phyloP scores from a whole-genome alignment of 129 eudicot genomes.

The Calendula officinalis region DNA sequence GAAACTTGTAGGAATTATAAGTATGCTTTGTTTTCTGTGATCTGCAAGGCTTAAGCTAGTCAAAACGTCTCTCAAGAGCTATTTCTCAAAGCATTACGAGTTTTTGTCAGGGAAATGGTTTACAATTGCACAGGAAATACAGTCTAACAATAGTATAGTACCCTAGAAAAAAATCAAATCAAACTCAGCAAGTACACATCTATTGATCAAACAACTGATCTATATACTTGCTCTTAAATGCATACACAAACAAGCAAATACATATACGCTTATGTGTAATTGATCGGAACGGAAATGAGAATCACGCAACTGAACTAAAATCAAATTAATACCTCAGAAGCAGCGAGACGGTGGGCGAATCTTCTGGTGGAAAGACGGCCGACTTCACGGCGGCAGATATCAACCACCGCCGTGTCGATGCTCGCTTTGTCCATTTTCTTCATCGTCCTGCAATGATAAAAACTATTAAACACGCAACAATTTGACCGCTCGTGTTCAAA shows the following conservation, averaged over 20 bases:
- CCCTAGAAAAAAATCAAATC: too few relatives aligned
- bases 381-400: conserved; percentile 77
- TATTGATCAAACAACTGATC: not conserved
- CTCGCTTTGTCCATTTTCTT: conserved; percentile 43
- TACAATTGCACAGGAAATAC: conserved; percentile 9
- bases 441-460: conserved; percentile 21
- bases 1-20: conserved; percentile 6
- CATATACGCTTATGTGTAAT: not conserved
- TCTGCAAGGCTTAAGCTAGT: conserved; percentile 3
- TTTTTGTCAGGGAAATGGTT: not conserved
- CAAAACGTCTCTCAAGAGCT: not conserved
- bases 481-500: not conserved
- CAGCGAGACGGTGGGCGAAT: conserved; percentile 69
- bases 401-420: conserved; percentile 50
- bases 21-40: not conserved
- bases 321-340: conserved; percentile 54
- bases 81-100: not conserved
- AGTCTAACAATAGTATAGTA: too few relatives aligned
- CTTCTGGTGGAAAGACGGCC: conserved; percentile 63
- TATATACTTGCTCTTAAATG: not conserved
- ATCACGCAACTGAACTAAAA: conserved; percentile 1
- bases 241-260: conserved; percentile 9
- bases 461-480: conserved; percentile 6
- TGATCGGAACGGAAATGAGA: conserved; percentile 1
- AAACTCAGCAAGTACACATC: conserved; percentile 7